A percentile compares a stretch with the other conserved stretches of the same genome.
These are phyloP conservation scores for Trichosanthes truncata DNA, from an alignment of 306 rosid species.

Conservation along the genomic window DNA sequence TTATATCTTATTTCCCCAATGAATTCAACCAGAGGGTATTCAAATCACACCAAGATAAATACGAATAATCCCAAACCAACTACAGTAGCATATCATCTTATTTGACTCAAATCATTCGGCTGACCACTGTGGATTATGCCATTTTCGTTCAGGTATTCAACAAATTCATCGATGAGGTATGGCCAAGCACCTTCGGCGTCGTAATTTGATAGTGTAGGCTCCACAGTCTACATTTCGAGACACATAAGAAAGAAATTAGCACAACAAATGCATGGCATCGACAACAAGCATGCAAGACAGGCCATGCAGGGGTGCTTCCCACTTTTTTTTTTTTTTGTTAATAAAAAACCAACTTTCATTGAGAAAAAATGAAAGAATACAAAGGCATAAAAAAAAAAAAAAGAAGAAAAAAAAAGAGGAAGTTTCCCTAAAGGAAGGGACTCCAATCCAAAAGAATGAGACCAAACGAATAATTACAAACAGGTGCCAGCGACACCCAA, in stretches of 20 bases:
- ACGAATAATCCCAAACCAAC: not conserved
- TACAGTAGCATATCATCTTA: slow-evolving; percentile 23
- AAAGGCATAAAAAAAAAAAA: no score
- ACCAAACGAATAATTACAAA: no score
- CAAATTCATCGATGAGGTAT: slow-evolving; percentile 91
- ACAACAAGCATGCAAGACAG: not conserved
- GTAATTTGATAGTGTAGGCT: slow-evolving; percentile 55
- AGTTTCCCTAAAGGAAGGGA: no score
- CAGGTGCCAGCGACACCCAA: no score
- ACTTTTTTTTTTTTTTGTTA: no score
- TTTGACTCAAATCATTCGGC: slow-evolving; percentile 28
- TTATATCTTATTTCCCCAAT: slow-evolving; percentile 15
- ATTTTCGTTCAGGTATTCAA: slow-evolving; percentile 76
- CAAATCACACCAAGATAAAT: slow-evolving; percentile 3
- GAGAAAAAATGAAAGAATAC: no score
- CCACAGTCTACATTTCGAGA: slow-evolving; percentile 50
- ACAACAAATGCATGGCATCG: not conserved
- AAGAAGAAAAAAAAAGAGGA: no score
- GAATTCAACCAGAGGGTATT: slow-evolving; percentile 13
- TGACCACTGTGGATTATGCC: slow-evolving; percentile 41
- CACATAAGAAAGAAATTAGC: not conserved
- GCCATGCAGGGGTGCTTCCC: no score
- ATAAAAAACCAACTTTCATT: no score
- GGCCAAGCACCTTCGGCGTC: slow-evolving; percentile 99
- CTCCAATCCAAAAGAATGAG: no score